Base-by-base conservation (phyloP, 225 moss, liverwort and hornwort genomes). In the Lunularia cruciata region DNA sequence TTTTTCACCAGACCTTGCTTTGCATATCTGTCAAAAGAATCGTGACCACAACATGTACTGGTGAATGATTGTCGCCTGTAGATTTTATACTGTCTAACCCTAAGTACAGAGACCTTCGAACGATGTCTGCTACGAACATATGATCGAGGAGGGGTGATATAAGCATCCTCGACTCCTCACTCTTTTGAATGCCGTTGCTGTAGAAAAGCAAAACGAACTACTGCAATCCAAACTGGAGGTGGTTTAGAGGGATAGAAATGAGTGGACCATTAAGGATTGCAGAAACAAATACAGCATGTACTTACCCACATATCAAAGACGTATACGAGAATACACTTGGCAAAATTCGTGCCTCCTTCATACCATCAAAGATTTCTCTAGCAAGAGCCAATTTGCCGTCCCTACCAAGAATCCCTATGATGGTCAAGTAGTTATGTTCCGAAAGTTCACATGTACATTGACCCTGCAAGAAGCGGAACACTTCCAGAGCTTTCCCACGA, bases 301-400 rank as follows among this genome's bases (percentile, higher is more conserved):
- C 89, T 74, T 78, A 94, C 95, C 95, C 92, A 70, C 83, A 83
- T 43, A 92, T 85, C 54, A 95, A 79, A 57, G 85, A 86, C 15
- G 91, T 89, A 67, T 84, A 95, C 58, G 88, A 86, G 57, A 85
- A 84, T 43, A 87, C 88, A 56, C 85, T 86, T 23, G 77, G 79
- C 46, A 65, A 25, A 25, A 90, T 67, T 57, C 59, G 77, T 42
- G 74, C 75, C 46, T 59, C 78, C 32, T 62, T 69, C 90, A 92
- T 87, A 39, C 78, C 79, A 68, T 95, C 89, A 75, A 95, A 95
- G 18, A 90, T 84, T 70, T 92, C 88, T 75, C 78, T 77, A 42
- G 84, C 88, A 65, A 95, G 85, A 31, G 91, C 88, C 63, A 89
- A 70, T 78, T 92, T 95, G 25, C 90, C 92, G 68, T 92, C 95